Evolutionary conservation across 2,329 filamentous ascomycete species (phyloP).

Genomic region (Piedraia hortae): DNA sequence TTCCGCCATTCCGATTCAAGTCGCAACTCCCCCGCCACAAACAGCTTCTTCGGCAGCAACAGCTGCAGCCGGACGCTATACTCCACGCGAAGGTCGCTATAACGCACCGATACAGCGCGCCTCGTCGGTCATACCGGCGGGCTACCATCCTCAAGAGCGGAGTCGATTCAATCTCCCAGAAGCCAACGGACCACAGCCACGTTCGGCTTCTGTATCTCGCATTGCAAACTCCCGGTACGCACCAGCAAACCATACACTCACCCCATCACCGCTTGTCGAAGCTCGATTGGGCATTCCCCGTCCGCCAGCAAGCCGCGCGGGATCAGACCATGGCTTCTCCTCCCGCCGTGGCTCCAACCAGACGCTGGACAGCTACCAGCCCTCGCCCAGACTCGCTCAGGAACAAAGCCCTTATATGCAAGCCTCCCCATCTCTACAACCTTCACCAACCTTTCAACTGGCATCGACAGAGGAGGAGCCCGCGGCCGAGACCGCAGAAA

Average conservation of each 20-base stretch:
- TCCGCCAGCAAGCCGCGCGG: constrained; percentile 7
- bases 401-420: constrained; percentile 4
- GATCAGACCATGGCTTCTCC: constrained; percentile 10
- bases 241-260: constrained; percentile 4
- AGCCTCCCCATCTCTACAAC: constrained; percentile 2
- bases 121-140: too few relatives aligned
- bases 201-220: constrained; percentile 6
- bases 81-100: constrained; percentile 1
- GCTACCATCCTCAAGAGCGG: too few relatives aligned
- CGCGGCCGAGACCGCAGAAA: constrained; percentile 1
- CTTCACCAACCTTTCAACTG: constrained; percentile 1
- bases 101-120: neutral
- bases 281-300: constrained; percentile 7
- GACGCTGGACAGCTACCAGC: constrained; percentile 7
- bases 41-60: constrained; percentile 2
- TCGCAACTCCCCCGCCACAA: constrained; percentile 5
- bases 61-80: constrained; percentile 1
- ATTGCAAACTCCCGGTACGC: constrained; percentile 7
- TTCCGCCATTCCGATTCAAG: too few relatives aligned
- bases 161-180: too few relatives aligned
- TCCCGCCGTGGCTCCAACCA: constrained; percentile 9
- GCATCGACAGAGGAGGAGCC: constrained; percentile 2
- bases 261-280: too few relatives aligned
- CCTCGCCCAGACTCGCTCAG: constrained; percentile 7
- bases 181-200: constrained; percentile 2